phyloP scores from a whole-genome alignment of 192 early-diverging fungal species.

The Dissophora ornata region DNA sequence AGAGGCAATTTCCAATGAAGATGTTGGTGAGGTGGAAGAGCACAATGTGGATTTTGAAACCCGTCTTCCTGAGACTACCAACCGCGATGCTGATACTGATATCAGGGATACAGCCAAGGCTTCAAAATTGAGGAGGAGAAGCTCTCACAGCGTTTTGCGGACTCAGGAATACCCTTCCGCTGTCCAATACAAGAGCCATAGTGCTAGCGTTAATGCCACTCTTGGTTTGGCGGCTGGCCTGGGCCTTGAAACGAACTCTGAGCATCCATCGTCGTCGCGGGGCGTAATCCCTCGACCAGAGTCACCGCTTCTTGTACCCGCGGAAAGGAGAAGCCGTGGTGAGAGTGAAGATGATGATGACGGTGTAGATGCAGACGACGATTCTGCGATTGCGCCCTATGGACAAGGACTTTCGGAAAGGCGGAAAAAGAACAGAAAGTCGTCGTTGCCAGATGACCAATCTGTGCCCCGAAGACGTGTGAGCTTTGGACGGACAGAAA shows the following conservation, averaged over 20 bases:
- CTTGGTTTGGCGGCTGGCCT: conserved; percentile 15
- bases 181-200: conserved; percentile 7
- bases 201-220: conserved; percentile 10
- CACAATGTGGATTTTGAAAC: too few relatives aligned
- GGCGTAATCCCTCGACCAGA: background rate
- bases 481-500: conserved; percentile 24
- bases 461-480: conserved; percentile 3
- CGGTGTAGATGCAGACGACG: conserved; percentile 2
- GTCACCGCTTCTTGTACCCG: background rate
- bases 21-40: background rate
- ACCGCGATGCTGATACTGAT: too few relatives aligned
- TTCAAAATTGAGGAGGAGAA: conserved; percentile 25
- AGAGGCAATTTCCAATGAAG: background rate
- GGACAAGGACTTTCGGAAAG: conserved; percentile 2
- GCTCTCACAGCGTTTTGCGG: conserved; percentile 25
- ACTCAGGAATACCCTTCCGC: background rate
- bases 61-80: too few relatives aligned
- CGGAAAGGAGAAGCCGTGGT: background rate
- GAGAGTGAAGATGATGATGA: conserved; percentile 3
- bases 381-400: conserved; percentile 1
- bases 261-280: background rate
- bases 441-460: conserved; percentile 20
- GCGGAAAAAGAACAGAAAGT: conserved; percentile 12
- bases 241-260: conserved; percentile 10
- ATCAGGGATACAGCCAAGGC: too few relatives aligned